phyloP scores from a whole-genome alignment of 108 stramenopile genomes.

The Aurantiochytrium sp. region DNA sequence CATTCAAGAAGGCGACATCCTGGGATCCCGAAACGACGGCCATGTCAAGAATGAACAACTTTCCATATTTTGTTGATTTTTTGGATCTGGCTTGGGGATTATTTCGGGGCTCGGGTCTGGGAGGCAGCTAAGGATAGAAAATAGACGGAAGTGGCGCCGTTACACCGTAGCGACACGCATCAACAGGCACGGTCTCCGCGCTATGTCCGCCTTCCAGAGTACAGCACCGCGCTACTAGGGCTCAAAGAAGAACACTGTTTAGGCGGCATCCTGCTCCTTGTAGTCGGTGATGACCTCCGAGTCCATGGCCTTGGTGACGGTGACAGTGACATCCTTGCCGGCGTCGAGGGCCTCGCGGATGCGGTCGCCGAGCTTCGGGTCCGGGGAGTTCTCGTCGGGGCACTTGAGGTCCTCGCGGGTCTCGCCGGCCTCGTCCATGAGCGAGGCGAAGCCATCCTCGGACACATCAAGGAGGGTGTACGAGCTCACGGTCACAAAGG shows the following conservation, averaged over 20 bases:
- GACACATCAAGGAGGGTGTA: slow-evolving; percentile 96
- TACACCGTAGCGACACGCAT: too few relatives aligned
- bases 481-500: slow-evolving; percentile 80
- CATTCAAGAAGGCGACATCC: too few relatives aligned
- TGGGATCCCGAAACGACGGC: too few relatives aligned
- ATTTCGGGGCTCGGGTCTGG: too few relatives aligned
- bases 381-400: slow-evolving; percentile 54
- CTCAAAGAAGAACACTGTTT: not conserved
- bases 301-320: slow-evolving; percentile 55
- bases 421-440: slow-evolving; percentile 94
- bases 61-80: too few relatives aligned
- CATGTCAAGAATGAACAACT: too few relatives aligned
- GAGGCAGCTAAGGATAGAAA: too few relatives aligned
- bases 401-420: slow-evolving; percentile 95
- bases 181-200: too few relatives aligned
- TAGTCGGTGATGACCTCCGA: slow-evolving; percentile 44
- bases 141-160: too few relatives aligned
- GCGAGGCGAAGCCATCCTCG: slow-evolving; percentile 88
- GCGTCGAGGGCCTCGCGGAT: slow-evolving; percentile 86
- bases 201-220: too few relatives aligned
- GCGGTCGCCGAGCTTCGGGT: slow-evolving; percentile 68
- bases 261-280: slow-evolving; percentile 10
- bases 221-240: too few relatives aligned
- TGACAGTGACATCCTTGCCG: slow-evolving; percentile 53
- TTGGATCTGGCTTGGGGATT: too few relatives aligned